These are phyloP conservation scores for Amphirosellinia nigrospora DNA, from an alignment of 495 filamentous ascomycete genomes.

Conservation along the genomic window DNA sequence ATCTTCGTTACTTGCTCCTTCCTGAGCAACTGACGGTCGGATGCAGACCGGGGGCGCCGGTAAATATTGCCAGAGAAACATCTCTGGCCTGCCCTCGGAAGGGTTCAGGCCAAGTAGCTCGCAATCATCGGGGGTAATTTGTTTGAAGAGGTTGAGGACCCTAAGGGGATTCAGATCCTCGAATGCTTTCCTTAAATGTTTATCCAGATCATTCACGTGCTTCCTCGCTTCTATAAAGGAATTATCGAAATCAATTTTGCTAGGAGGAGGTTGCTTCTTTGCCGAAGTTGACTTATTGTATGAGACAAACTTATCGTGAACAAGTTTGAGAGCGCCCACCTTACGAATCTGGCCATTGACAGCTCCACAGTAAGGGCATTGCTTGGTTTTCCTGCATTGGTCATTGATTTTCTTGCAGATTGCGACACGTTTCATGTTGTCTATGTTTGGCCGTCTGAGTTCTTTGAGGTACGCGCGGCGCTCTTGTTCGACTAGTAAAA, in stretches of 20 bases:
- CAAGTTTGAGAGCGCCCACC: slow-evolving; percentile 82
- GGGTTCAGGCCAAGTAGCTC: slow-evolving; percentile 90
- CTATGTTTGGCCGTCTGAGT: slow-evolving; percentile 79
- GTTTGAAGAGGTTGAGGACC: slow-evolving; percentile 88
- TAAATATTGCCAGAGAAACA: slow-evolving; percentile 97
- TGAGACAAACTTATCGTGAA: slow-evolving; percentile 88
- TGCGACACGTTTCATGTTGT: slow-evolving; percentile 78
- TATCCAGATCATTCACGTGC: slow-evolving; percentile 80
- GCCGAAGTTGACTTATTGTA: slow-evolving; percentile 85
- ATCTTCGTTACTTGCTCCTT: slow-evolving; percentile 90
- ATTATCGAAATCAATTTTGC: slow-evolving; percentile 81
- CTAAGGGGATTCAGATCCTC: slow-evolving; percentile 92
- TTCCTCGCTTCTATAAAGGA: slow-evolving; percentile 80
- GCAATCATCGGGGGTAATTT: slow-evolving; percentile 83
- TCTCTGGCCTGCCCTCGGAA: slow-evolving; percentile 85
- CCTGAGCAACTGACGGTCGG: slow-evolving; percentile 89
- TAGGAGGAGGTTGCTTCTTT: slow-evolving; percentile 78
- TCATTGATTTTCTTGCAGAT: slow-evolving; percentile 88
- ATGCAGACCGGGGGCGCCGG: slow-evolving; percentile 94
- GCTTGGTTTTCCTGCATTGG: slow-evolving; percentile 82
- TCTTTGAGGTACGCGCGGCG: slow-evolving; percentile 74
- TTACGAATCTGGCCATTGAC: slow-evolving; percentile 92
- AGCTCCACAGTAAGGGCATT: slow-evolving; percentile 74
- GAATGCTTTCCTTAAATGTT: slow-evolving; percentile 85
- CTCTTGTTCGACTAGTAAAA: slow-evolving; percentile 79